Evolutionary conservation across 495 filamentous ascomycete genomes (phyloP).

Genomic region (Viridothelium virens): DNA sequence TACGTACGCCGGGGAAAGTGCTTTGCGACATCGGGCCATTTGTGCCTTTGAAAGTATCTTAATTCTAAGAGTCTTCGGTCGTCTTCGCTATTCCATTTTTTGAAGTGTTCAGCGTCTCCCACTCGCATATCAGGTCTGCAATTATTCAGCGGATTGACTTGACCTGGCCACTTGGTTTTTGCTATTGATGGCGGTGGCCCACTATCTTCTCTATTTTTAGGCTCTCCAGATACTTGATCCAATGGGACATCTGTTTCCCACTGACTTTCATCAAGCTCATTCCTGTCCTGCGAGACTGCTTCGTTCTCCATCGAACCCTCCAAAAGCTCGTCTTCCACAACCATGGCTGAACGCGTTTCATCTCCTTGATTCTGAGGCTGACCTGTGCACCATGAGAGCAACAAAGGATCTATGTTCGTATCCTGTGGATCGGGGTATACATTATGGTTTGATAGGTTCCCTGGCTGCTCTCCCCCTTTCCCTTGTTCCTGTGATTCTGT

Average conservation of each 20-base stretch:
- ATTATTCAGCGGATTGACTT: not conserved
- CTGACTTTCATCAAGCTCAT: not conserved
- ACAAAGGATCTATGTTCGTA: not conserved
- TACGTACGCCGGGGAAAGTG: constrained; percentile 1
- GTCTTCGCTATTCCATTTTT: not conserved
- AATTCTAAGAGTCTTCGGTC: not conserved
- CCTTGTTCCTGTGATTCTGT: no score
- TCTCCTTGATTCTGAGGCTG: not conserved
- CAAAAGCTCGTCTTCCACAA: not conserved
- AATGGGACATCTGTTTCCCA: no score
- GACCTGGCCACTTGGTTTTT: not conserved
- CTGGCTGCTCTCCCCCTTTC: no score
- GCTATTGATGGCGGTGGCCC: not conserved
- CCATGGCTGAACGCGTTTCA: not conserved
- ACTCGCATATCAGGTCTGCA: not conserved
- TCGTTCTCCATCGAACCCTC: not conserved
- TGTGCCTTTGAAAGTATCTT: not conserved
- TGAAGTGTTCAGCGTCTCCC: not conserved
- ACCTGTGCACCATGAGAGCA: not conserved
- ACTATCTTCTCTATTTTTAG: no score
- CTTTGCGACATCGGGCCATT: not conserved
- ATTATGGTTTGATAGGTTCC: not conserved
- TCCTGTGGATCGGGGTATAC: not conserved
- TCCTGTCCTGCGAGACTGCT: not conserved
- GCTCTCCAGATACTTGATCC: no score